Percentiles rank a stretch among this genome's conserved stretches.
Conservation (phyloP, 1,284 basidiomycete species). For the Cryptococcus sp. region DNA sequence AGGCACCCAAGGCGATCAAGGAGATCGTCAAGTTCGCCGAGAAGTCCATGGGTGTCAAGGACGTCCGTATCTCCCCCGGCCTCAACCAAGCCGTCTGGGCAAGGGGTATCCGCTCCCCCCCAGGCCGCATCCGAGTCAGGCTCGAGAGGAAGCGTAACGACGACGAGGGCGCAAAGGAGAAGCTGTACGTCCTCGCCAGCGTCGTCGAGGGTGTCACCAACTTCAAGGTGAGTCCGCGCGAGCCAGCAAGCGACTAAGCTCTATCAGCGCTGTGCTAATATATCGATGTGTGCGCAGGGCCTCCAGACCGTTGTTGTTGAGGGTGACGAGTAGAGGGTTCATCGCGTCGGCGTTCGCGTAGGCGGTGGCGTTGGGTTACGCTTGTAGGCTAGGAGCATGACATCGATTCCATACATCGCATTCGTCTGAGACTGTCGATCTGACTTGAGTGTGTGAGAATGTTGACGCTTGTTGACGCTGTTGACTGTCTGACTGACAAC, state of each 20-base stretch:
- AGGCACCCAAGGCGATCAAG: constrained; percentile 88
- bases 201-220: constrained; percentile 71
- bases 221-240: constrained; percentile 70
- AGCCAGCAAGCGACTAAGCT: background rate
- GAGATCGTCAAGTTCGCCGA: constrained; percentile 84
- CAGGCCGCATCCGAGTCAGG: constrained; percentile 83
- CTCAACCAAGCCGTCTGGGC: constrained; percentile 93
- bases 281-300: constrained; percentile 58
- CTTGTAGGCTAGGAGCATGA: constrained; percentile 17
- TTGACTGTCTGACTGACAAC: too few species aligned
- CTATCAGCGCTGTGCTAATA: constrained; percentile 1
- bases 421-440: too few species aligned
- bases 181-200: constrained; percentile 88
- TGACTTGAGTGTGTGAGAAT: too few species aligned
- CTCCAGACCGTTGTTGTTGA: constrained; percentile 80
- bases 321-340: constrained; percentile 57
- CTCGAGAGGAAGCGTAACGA: constrained; percentile 94
- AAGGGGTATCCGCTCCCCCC: constrained; percentile 78
- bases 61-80: constrained; percentile 88
- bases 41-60: constrained; percentile 89
- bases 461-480: too few species aligned
- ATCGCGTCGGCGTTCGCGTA: background rate
- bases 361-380: background rate
- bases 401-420: constrained; percentile 6
- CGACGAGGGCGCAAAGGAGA: constrained; percentile 95